A percentile compares a stretch with the other conserved stretches of the same genome.
These are phyloP conservation scores for Paramyrothecium roridum DNA, from an alignment of 2,329 filamentous ascomycete genomes.

Conservation along the genomic window DNA sequence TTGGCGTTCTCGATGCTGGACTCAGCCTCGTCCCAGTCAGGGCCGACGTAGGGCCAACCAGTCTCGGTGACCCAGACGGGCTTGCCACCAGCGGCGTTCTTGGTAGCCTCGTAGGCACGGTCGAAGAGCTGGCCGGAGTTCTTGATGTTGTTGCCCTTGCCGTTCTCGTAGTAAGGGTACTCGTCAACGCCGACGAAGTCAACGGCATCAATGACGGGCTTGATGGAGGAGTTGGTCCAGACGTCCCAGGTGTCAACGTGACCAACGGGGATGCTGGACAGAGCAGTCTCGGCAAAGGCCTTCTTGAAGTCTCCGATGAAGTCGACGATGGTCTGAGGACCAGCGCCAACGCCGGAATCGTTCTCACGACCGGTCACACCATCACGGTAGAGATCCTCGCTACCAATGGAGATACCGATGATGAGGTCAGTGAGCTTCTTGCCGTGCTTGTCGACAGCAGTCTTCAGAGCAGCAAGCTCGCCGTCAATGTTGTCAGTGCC, in stretches of 20 bases:
- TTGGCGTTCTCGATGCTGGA: conserved; percentile 56
- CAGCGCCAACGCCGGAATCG: conserved; percentile 57
- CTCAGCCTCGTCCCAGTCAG: conserved; percentile 50
- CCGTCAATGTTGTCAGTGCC: conserved; percentile 51
- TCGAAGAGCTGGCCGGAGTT: conserved; percentile 54
- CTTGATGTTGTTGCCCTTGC: conserved; percentile 52
- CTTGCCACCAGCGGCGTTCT: conserved; percentile 46
- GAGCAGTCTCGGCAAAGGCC: conserved; percentile 45
- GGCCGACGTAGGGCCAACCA: conserved; percentile 60
- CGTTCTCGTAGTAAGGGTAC: conserved; percentile 64
- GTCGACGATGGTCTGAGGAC: conserved; percentile 55
- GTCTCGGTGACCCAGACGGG: conserved; percentile 63
- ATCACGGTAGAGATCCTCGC: conserved; percentile 65
- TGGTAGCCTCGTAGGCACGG: conserved; percentile 39
- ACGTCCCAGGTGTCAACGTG: conserved; percentile 69
- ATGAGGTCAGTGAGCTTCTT: conserved; percentile 51
- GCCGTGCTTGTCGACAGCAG: conserved; percentile 53
- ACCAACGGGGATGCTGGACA: conserved; percentile 51
- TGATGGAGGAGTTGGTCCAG: conserved; percentile 58
- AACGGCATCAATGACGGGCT: conserved; percentile 55
- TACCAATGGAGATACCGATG: conserved; percentile 63
- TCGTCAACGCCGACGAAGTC: conserved; percentile 66
- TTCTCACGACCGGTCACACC: conserved; percentile 60
- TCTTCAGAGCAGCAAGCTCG: conserved; percentile 58
- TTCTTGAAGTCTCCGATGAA: conserved; percentile 66